A percentile compares a stretch with the other conserved stretches of the same genome.
Conservation (phyloP, 306 rosid genomes). For the Canavalia ensiformis region DNA sequence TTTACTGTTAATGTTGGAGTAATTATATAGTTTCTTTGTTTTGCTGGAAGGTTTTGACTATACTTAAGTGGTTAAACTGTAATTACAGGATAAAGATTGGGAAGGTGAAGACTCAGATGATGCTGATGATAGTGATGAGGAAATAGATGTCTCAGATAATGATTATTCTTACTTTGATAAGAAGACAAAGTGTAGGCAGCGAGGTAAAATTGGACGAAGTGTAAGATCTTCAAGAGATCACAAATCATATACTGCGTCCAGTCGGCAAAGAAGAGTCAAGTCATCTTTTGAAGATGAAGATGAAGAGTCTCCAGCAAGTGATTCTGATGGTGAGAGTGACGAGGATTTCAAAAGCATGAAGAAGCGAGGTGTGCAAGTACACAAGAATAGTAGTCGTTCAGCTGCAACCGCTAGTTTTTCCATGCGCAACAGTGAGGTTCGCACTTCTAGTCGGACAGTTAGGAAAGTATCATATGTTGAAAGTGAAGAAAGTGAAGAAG, state of each 20-base stretch:
- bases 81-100: slow-evolving; percentile 87
- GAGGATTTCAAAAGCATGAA: slow-evolving; percentile 72
- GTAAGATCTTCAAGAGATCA: slow-evolving; percentile 68
- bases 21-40: not conserved
- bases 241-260: slow-evolving; percentile 61
- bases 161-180: slow-evolving; percentile 75
- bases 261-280: slow-evolving; percentile 77
- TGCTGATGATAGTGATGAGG: slow-evolving; percentile 75
- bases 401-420: slow-evolving; percentile 56
- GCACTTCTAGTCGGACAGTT: slow-evolving; percentile 87
- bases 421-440: slow-evolving; percentile 75
- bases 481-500: slow-evolving; percentile 97
- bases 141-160: slow-evolving; percentile 76
- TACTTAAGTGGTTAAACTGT: slow-evolving; percentile 45
- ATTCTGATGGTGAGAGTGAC: slow-evolving; percentile 76
- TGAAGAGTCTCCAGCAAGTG: slow-evolving; percentile 74
- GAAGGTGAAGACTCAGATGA: slow-evolving; percentile 84
- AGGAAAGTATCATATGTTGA: slow-evolving; percentile 99
- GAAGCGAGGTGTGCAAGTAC: slow-evolving; percentile 64
- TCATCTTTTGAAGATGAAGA: slow-evolving; percentile 76
- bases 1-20: not conserved
- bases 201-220: slow-evolving; percentile 63
- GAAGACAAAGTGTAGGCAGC: slow-evolving; percentile 69
- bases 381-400: slow-evolving; percentile 68
- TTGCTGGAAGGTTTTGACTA: slow-evolving; percentile 27